Evolutionary conservation across 345 rosid genomes (phyloP), one percentile per base, ranked within the genome.

Genomic region (Brassica incana): DNA sequence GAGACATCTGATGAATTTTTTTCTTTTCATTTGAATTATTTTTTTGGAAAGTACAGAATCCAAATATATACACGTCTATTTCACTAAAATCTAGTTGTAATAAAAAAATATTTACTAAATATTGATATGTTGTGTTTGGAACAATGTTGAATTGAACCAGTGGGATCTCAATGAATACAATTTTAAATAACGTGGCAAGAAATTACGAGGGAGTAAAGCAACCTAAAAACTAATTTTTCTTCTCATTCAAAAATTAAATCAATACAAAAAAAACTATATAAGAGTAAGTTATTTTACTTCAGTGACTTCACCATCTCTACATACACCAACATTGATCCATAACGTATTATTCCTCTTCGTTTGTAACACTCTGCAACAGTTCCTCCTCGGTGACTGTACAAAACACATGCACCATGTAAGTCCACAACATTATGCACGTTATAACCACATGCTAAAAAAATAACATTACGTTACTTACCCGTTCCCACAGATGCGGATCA

Each of bases 401-500:
- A 60, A 2, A 78, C 72, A 83, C 73, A 64, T 29, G 5, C 12
- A 20, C 29, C 33, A 35, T 33, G 14, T 20, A 40, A 38, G 43
- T 8, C 54, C 15, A 62, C 35, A 32, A 27, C 67, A 67, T n/a
- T 35, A 54, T 11, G 15, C 23, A 61, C 67, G 50, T n/a, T 36
- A 71, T 0, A 14, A 71, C 30, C 56, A 29, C 61, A 58, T 35
- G 29, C 29, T 16, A n/a, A 40, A 16, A 3, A 58, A 20, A 9
- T 27, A 18, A 77, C n/a, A 23, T 5, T 15, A 8, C 20, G 60
- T 69, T 43, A 77, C 91, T 89, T 84, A 92, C 98, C 69, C 92
- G 88, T 32, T 90, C 87, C 97, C 99, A 92, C 6, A 90, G 81
- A 68, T 76, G 83, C 3, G 97, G 95, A 54, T 95, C 95, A 0